phyloP scores from a whole-genome alignment of 1,284 basidiomycete species.

The Ganoderma leucocontextum region DNA sequence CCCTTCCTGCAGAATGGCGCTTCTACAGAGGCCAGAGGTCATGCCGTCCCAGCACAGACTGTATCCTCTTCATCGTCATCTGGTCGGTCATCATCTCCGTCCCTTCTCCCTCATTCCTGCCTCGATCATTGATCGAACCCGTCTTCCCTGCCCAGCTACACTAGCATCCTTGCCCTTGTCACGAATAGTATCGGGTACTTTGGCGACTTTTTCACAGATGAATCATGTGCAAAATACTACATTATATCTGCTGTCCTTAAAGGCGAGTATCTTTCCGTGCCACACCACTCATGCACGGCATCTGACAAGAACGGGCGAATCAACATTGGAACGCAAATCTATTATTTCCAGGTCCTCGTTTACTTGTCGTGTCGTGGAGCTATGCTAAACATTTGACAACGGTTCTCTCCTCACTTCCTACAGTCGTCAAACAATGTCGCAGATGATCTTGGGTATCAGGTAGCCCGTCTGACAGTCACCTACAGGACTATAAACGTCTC shows the following conservation, averaged over 20 bases:
- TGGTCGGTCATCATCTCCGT: constrained; percentile 29
- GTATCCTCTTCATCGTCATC: constrained; percentile 49
- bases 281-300: neutral
- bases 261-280: constrained; percentile 44
- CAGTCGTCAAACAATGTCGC: constrained; percentile 61
- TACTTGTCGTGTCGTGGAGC: neutral
- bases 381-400: neutral
- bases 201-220: constrained; percentile 33
- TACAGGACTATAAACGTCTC: constrained; percentile 61
- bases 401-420: neutral
- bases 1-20: constrained; percentile 50
- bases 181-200: constrained; percentile 52
- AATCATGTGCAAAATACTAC: constrained; percentile 45
- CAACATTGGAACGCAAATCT: too few species aligned
- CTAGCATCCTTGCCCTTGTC: constrained; percentile 47
- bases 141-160: constrained; percentile 40
- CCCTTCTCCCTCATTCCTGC: neutral
- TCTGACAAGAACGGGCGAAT: neutral
- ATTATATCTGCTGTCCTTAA: constrained; percentile 60
- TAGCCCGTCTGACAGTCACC: constrained; percentile 27
- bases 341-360: neutral
- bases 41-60: constrained; percentile 36
- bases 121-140: neutral
- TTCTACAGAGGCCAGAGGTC: constrained; percentile 48
- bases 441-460: constrained; percentile 62